Evolutionary conservation across 139 green algal genomes (phyloP), one percentile per base, ranked within the genome.

Genomic region (Ulvella scutata): DNA sequence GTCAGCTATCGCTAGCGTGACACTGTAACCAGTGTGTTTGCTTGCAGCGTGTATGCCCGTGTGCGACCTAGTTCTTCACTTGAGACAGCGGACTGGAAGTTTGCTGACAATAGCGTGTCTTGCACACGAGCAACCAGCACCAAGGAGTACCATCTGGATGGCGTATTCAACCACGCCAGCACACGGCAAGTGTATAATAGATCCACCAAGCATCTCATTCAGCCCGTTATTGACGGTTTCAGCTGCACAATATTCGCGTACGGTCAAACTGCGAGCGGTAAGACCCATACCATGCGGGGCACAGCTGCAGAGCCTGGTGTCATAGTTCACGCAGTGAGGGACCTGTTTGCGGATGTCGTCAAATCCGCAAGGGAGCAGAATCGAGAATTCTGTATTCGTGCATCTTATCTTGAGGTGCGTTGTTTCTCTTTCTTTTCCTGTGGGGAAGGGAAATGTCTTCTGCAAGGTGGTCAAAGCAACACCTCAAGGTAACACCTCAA

Each of bases 201-300:
- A 20, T 90, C 85, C 0, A 87, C 87, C 2, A 74, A 83, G 31
- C 43, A 61, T 21, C 59, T 96, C 26, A 83, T 94, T 36, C 51
- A 83, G 4, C 91, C 94, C 79, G 83, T 96, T n/a, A 76, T 94
- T n/a, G 82, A 77, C 23, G 88, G 88, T 36, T 94, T 95, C 84
- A 96, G 96, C 82, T 85, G 87, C 72, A 97, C 93, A 0, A 89
- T 98, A 0, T 98, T 98, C 85, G 94, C 94, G 0, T 98, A 98
- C 79, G 94, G 94, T 3, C 94, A 98, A 84, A 98, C 94, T 17
- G 91, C 82, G 76, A 92, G 82, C 29, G 94, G 94, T 44, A 98
- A 98, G 79, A 98, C 94, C 1, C 87, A 96, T 81, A 98, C 94
- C 7, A 98, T 98, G 92, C 82, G 87, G 4, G 94, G 94, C 9